Evolutionary conservation across 176 grass and related monocot genomes (phyloP).

Genomic region (Hyparrhenia diplandra): DNA sequence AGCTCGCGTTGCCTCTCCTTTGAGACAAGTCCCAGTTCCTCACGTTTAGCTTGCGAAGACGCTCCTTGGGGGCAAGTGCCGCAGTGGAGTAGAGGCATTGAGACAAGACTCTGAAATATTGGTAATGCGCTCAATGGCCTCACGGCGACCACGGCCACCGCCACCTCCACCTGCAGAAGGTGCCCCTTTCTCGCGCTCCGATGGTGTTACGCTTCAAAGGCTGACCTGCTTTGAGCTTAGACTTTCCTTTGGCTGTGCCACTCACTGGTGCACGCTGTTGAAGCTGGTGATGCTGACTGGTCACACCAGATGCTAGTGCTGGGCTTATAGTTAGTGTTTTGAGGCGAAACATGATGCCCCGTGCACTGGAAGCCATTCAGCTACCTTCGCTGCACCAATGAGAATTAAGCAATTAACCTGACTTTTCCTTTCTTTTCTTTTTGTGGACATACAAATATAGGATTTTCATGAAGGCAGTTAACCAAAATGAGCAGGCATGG

Average conservation of each 20-base stretch:
- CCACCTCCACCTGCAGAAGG: constrained; percentile 23
- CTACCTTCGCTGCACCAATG: neutral
- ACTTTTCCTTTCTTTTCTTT: neutral
- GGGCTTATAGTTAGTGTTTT: constrained; percentile 22
- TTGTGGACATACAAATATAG: neutral
- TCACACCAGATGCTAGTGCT: neutral
- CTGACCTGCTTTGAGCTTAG: constrained; percentile 54
- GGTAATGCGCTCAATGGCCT: constrained; percentile 50
- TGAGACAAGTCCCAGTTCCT: constrained; percentile 78
- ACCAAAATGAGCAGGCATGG: neutral
- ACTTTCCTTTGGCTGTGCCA: constrained; percentile 82
- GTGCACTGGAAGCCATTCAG: constrained; percentile 24
- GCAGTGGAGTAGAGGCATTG: constrained; percentile 53
- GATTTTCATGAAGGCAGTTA: neutral
- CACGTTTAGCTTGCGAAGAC: constrained; percentile 61
- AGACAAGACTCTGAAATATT: constrained; percentile 70
- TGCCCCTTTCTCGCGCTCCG: constrained; percentile 35
- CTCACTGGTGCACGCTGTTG: constrained; percentile 46
- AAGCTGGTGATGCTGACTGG: constrained; percentile 39
- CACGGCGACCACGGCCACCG: constrained; percentile 38
- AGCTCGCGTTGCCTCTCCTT: constrained; percentile 81
- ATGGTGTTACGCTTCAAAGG: constrained; percentile 51
- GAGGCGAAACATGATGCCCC: constrained; percentile 12
- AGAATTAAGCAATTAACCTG: neutral
- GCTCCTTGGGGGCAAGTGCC: constrained; percentile 56